Evolutionary conservation across 108 stramenopile genomes (phyloP).

Genomic region (Epipyxis sp.): DNA sequence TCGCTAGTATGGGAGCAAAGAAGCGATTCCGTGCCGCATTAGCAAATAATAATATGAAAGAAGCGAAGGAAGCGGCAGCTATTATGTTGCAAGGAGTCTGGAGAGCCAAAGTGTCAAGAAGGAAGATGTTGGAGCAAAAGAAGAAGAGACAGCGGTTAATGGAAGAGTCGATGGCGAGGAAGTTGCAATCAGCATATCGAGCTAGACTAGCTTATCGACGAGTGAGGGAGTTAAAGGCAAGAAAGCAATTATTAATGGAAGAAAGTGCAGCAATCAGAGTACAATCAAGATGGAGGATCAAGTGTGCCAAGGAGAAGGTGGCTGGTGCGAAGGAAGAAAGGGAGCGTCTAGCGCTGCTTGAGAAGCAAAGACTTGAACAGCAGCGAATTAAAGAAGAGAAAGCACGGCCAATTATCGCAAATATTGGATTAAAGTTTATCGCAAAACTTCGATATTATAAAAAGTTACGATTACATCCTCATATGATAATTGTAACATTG

Average conservation of each 20-base stretch:
- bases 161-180: not conserved
- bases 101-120: slow-evolving; percentile 9
- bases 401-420: too few species aligned
- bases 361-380: not conserved
- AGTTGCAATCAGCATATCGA: not conserved
- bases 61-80: not conserved
- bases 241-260: slow-evolving; percentile 18
- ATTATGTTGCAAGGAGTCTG: slow-evolving; percentile 11
- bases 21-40: slow-evolving; percentile 8
- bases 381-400: not conserved
- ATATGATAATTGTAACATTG: not conserved
- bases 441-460: not conserved
- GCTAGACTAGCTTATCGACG: not conserved
- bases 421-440: not conserved
- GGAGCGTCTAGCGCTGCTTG: not conserved
- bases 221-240: slow-evolving; percentile 16
- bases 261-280: slow-evolving; percentile 14
- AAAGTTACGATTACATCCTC: not conserved
- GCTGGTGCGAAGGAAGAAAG: not conserved
- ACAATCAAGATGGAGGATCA: not conserved
- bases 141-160: not conserved
- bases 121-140: not conserved
- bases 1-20: not conserved
- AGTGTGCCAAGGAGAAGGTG: not conserved
- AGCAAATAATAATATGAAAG: not conserved